Base-by-base conservation (phyloP, 495 filamentous ascomycete species). In the Penicillium alfredii region DNA sequence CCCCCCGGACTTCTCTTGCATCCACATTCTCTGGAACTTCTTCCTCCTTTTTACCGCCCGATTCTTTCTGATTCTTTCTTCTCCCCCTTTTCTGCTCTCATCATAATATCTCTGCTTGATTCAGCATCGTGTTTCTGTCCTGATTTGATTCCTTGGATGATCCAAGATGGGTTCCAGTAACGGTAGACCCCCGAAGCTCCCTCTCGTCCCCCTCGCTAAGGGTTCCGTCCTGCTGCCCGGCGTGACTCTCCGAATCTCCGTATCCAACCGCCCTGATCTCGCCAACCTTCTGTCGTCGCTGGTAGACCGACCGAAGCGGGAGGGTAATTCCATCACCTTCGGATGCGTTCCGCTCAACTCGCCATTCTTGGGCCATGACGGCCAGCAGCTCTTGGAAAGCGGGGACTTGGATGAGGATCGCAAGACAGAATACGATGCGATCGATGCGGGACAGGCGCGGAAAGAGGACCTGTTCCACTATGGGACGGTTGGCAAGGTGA, bases 341-440 rank as follows among this genome's bases (percentile, higher is more conserved):
- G 82, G 80, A 40, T 95, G 88, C 61, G 73, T 94, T 45, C 88
- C 88, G 22, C 70, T 93, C 35, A 76, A 67, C 35, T 88, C 84
- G 8, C 76, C 80, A 10, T 65, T 79, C 11, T 63, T 93, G 15
- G 78, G 75, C 37, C 67, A 67, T 19, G 73, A 82, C 46, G 86
- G 87, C 36, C 78, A 87, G 59, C 69, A 74, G 32, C 71, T 92
- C 20, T 69, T 88, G 27, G 70, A 77, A 36, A 67, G 71, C 36
- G 73, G 60, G 32, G 45, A 42, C 15, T 38, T 60, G 10, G 63
- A 71, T 21, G 56, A 60, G 16, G 46, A 58, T 15, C 50, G 59
- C 24, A 63, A 56, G 35, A 57, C 60, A 15, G 58, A 64, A 21
- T 65, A 56, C 24, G 64, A 63, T n/a, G 40, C 53, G 17, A 65